Evolutionary conservation across 2,329 filamentous ascomycete genomes (phyloP), one percentile per base, ranked within the genome.

Genomic region (Colletotrichum sojae): DNA sequence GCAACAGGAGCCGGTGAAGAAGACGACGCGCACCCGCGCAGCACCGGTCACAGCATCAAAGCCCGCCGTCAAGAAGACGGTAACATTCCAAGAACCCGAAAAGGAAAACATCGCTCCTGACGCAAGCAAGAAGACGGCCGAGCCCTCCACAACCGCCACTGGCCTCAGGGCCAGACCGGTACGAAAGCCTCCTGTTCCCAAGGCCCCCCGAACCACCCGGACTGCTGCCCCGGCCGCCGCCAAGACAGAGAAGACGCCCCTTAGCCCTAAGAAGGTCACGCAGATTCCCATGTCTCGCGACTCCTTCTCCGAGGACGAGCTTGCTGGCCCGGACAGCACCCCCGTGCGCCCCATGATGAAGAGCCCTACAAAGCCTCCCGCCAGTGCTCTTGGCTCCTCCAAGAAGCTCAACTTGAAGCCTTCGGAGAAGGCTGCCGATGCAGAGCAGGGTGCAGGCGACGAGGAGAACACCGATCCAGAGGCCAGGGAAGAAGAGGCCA

Each of bases 231-330:
- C 74, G 25, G 78, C 67, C 52, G 67, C 77, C 9, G 72, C 74
- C 20, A 78, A 80, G 68, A 76, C 81, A 64, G 77, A 79, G 48
- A 84, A 84, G 71, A 84, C 83, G 64, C 88, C 89, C 40, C 80
- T 91, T 61, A 90, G 88, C 79, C 89, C 88, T 80, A 90, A 88
- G 82, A 91, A 91, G 83, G 84, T 88, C 73, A 88, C 87, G 48
- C 87, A 90, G 79, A 81, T 90, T 73, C 81, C 83, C 57, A 72
- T 82, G 69, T 82, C 75, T 74, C 78, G 79, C 71, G 86, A 87
- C 59, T 74, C 76, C 31, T 81, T 82, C 36, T 89, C 88, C 36
- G 89, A 91, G 58, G 89, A 91, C 74, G 88, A 91, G 76, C 84
- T 91, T 43, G 85, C 85, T 31, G 83, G 81, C 10, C 82, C 80